Evolutionary conservation across 441 rosid genomes (phyloP), one percentile per base, ranked within the genome.

Genomic region (Caryocar brasiliense): DNA sequence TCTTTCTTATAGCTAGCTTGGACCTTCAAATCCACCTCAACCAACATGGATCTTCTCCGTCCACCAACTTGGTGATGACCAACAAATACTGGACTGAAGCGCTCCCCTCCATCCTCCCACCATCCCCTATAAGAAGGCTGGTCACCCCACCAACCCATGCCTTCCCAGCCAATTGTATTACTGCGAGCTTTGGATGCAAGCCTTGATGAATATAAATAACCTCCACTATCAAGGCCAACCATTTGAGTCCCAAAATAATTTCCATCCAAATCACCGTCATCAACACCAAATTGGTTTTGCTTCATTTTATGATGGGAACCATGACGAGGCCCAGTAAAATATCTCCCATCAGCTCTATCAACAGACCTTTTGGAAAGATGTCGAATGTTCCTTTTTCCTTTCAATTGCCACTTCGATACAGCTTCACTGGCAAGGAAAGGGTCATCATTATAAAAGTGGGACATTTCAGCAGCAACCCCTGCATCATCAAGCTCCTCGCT

Each of bases 21-120:
- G 62, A 92, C 99, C 77, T 83, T 78, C 51, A 92, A 64, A 72
- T 85, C 86, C 61, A 85, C 97, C 59, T 88, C 99, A 4, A 79
- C 42, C 73, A 82, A 71, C 58, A 75, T 53, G 22, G 79, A 54
- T 68, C 80, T 60, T 28, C 26, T 32, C 47, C 75, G 76, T 47
- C 83, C 75, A 51, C 71, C 77, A 61, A 67, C 55, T 49, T 38
- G 59, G 45, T 49, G 70, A 47, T 54, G 72, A 44, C 70, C 72
- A 42, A 54, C 44, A 57, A 58, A 65, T 17, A 64, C 24, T 34
- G 76, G 76, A 69, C 67, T 70, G 36, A 70, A 69, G 47, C 47
- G 65, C 62, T 74, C 78, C 1, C 30, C 37, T 52, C 59, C 59
- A 43, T 68, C 73, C 29, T 66, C 77, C 77, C 81, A 65, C 12